Evolutionary conservation across 352 stramenopile genomes (phyloP).

Genomic region (Globisporangium viniferum): DNA sequence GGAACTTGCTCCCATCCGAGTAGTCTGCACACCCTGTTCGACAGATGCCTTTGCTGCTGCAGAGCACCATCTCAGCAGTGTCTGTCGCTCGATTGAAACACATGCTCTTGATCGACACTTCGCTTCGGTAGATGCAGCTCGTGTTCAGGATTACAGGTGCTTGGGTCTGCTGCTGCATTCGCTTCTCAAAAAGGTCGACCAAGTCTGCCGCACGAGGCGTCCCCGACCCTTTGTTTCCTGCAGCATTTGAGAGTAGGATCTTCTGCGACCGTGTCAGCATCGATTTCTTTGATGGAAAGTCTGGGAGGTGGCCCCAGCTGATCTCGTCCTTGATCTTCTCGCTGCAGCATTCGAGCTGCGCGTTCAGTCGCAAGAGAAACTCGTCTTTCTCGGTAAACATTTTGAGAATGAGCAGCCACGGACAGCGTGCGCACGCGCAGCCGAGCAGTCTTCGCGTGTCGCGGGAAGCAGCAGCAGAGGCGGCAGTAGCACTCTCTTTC

Average conservation of each 20-base stretch:
- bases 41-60: constrained; percentile 72
- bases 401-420: constrained; percentile 70
- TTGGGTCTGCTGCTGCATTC: constrained; percentile 28
- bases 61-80: constrained; percentile 64
- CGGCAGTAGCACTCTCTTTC: constrained; percentile 9
- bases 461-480: not conserved
- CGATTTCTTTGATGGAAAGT: constrained; percentile 57
- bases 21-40: constrained; percentile 63
- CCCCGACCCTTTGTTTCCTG: constrained; percentile 29
- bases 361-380: constrained; percentile 63
- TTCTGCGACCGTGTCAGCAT: constrained; percentile 67
- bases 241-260: constrained; percentile 45
- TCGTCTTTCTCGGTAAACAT: constrained; percentile 73
- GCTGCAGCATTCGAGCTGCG: constrained; percentile 64
- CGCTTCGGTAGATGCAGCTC: constrained; percentile 72
- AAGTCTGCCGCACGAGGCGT: constrained; percentile 40
- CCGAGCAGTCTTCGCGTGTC: constrained; percentile 54
- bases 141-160: constrained; percentile 35
- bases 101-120: constrained; percentile 83
- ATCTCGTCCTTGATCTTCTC: constrained; percentile 78
- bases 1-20: constrained; percentile 65
- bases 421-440: constrained; percentile 66
- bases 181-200: constrained; percentile 57
- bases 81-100: constrained; percentile 72
- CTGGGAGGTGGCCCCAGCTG: constrained; percentile 64